phyloP scores from a whole-genome alignment of 768 basidiomycete species.

The Boletus edulis region DNA sequence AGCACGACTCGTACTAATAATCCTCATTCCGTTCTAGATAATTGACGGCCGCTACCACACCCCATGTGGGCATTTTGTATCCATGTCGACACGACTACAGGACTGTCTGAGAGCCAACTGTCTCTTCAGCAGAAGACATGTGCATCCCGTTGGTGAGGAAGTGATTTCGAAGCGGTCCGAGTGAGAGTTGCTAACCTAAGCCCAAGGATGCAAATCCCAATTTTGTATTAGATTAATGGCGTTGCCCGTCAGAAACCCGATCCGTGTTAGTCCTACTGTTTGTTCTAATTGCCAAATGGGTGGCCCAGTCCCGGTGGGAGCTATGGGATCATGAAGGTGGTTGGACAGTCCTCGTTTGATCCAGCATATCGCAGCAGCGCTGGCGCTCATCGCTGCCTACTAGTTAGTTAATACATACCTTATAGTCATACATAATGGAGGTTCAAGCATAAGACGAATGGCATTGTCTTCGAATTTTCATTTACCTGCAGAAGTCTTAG shows the following conservation, averaged over 20 bases:
- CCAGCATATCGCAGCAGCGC: slow-evolving; percentile 18
- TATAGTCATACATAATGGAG: slow-evolving; percentile 26
- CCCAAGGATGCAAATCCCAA: slow-evolving; percentile 51
- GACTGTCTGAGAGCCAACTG: slow-evolving; percentile 66
- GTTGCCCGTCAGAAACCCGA: slow-evolving; percentile 66
- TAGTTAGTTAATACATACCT: slow-evolving; percentile 14
- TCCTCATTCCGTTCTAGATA: slow-evolving; percentile 41
- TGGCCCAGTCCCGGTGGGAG: slow-evolving; percentile 10
- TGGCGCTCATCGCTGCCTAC: slow-evolving; percentile 16
- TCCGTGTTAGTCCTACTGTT: slow-evolving; percentile 58
- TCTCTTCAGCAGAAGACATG: slow-evolving; percentile 67
- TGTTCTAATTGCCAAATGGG: slow-evolving; percentile 35
- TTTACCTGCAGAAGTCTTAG: background rate
- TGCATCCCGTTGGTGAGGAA: slow-evolving; percentile 49
- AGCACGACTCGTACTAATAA: background rate
- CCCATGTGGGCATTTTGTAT: slow-evolving; percentile 66
- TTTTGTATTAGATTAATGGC: slow-evolving; percentile 65
- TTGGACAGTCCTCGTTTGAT: background rate
- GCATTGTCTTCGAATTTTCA: background rate
- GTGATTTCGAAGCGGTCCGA: background rate
- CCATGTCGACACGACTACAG: slow-evolving; percentile 65
- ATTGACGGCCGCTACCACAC: slow-evolving; percentile 76
- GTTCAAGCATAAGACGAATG: background rate
- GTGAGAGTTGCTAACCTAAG: slow-evolving; percentile 12
- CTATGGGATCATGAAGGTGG: slow-evolving; percentile 17